A percentile compares a stretch with the other conserved stretches of the same genome.
These are phyloP conservation scores for Sporothrix luriei DNA, from an alignment of 2,329 filamentous ascomycete species.

Conservation along the genomic window DNA sequence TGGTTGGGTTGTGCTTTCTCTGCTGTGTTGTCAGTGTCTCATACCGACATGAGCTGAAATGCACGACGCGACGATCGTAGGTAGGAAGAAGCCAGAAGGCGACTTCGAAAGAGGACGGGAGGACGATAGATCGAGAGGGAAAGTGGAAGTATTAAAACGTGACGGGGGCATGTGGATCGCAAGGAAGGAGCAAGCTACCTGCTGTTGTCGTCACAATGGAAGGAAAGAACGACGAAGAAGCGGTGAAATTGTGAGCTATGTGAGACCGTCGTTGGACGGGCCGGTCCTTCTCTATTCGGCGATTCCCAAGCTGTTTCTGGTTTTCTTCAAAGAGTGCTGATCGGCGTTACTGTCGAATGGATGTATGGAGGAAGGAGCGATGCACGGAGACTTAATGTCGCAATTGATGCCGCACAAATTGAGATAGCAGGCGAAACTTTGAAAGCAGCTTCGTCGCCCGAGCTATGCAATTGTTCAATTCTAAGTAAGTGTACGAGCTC, in stretches of 20 bases:
- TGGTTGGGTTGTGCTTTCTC: background rate
- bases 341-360: background rate
- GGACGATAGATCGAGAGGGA: too few species aligned
- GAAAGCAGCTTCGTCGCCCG: background rate
- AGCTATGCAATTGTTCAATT: background rate
- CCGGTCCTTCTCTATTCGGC: constrained; percentile 17
- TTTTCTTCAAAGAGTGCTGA: constrained; percentile 9
- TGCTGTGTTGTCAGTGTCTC: constrained; percentile 17
- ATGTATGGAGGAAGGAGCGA: constrained; percentile 12
- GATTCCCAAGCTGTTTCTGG: background rate
- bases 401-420: background rate
- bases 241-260: background rate
- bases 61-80: background rate
- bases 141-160: background rate
- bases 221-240: constrained; percentile 9
- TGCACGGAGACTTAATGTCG: background rate
- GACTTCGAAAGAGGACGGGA: too few species aligned
- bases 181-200: background rate
- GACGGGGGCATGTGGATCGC: background rate
- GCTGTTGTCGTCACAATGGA: background rate
- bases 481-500: background rate
- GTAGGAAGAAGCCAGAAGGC: too few species aligned
- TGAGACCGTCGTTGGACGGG: constrained; percentile 7
- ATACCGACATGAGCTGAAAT: constrained; percentile 20
- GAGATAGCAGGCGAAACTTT: background rate